phyloP scores from a whole-genome alignment of 2,329 filamentous ascomycete genomes.

The Cercospora citrullina region DNA sequence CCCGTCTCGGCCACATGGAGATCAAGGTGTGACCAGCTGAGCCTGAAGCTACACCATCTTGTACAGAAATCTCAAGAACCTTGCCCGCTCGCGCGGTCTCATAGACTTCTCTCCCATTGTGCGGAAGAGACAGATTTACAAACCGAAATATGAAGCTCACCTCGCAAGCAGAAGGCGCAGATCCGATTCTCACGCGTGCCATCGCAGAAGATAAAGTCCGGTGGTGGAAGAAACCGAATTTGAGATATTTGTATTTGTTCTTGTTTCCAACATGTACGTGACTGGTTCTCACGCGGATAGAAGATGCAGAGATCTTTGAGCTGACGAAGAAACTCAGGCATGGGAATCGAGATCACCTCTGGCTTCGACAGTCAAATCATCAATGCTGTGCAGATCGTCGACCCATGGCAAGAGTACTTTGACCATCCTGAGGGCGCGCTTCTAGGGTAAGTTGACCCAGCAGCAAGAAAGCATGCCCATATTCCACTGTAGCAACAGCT shows the following conservation, averaged over 20 bases:
- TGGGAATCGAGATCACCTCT: slow-evolving; percentile 64
- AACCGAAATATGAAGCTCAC: slow-evolving; percentile 10
- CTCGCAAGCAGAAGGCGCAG: slow-evolving; percentile 18
- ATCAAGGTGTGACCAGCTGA: background rate
- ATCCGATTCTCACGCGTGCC: slow-evolving; percentile 29
- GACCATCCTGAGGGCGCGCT: slow-evolving; percentile 46
- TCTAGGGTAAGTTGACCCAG: slow-evolving; percentile 38
- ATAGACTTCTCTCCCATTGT: background rate
- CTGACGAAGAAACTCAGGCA: slow-evolving; percentile 26
- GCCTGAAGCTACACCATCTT: background rate
- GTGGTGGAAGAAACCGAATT: slow-evolving; percentile 58
- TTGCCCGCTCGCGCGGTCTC: background rate
- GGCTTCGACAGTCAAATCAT: slow-evolving; percentile 57
- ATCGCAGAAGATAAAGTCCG: slow-evolving; percentile 42
- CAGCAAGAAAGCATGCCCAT: background rate
- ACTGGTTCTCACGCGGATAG: background rate
- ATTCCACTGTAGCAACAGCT: background rate
- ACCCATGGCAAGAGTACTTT: slow-evolving; percentile 41
- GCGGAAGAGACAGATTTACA: background rate
- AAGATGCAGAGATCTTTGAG: background rate
- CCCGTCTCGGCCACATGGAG: background rate
- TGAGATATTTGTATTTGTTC: slow-evolving; percentile 57
- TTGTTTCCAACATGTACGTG: slow-evolving; percentile 56
- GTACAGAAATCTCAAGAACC: background rate
- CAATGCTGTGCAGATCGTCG: slow-evolving; percentile 26